phyloP scores from a whole-genome alignment of 345 rosid genomes.

The Citrus maxima region DNA sequence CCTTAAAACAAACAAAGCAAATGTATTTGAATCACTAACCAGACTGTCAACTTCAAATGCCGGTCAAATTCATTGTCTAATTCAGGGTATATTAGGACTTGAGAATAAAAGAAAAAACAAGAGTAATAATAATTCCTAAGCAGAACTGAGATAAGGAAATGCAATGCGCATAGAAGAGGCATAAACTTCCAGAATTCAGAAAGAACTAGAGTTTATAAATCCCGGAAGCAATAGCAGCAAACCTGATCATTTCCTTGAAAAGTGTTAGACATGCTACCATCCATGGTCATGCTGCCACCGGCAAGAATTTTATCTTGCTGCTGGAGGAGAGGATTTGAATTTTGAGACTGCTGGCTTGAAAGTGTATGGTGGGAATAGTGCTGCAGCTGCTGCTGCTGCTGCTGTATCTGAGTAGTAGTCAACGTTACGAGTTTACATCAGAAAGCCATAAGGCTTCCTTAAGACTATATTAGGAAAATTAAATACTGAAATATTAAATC shows the following conservation, averaged over 20 bases:
- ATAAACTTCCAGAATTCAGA: background rate
- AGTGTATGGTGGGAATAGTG: slow-evolving; percentile 37
- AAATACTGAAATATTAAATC: background rate
- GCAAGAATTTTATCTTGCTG: slow-evolving; percentile 43
- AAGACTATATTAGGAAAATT: background rate
- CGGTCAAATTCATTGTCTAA: background rate
- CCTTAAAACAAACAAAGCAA: slow-evolving; percentile 29
- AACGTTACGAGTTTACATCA: slow-evolving; percentile 10
- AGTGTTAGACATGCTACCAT: slow-evolving; percentile 45
- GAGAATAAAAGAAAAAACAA: background rate
- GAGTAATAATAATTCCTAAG: background rate
- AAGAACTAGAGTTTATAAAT: background rate
- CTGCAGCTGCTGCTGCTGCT: slow-evolving; percentile 44
- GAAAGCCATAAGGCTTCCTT: background rate
- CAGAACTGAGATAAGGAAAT: background rate
- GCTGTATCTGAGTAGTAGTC: slow-evolving; percentile 31
- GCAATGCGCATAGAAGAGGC: background rate
- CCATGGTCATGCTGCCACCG: slow-evolving; percentile 34
- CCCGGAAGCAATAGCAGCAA: background rate
- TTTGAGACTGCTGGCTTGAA: slow-evolving; percentile 47
- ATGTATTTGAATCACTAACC: slow-evolving; percentile 8
- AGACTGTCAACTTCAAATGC: background rate
- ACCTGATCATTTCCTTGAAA: slow-evolving; percentile 54
- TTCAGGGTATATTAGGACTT: background rate
- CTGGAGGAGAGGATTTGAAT: slow-evolving; percentile 34